Conservation (phyloP, 176 grass and related monocot genomes). For the Pontederia crassipes region DNA sequence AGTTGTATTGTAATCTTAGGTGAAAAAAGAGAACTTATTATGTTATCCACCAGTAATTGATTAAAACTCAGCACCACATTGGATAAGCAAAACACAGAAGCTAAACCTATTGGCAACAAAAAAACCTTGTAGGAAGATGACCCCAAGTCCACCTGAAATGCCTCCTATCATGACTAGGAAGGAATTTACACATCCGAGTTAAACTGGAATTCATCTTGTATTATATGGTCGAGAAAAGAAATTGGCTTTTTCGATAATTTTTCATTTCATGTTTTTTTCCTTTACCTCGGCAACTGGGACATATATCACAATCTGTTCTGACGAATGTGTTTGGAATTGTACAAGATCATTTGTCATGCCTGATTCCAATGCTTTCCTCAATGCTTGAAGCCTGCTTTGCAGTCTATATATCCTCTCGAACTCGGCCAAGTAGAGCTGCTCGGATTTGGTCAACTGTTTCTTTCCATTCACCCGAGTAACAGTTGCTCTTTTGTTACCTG, state of each 20-base stretch:
- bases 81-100: no score
- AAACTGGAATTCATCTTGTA: background rate
- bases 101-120: no score
- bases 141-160: no score
- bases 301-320: slow-evolving; percentile 36
- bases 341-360: background rate
- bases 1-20: no score
- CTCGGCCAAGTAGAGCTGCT: slow-evolving; percentile 42
- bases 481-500: background rate
- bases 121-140: no score
- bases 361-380: slow-evolving; percentile 49
- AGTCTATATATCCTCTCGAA: slow-evolving; percentile 45
- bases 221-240: background rate
- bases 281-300: slow-evolving; percentile 58
- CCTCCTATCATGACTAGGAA: no score
- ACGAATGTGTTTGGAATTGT: slow-evolving; percentile 3
- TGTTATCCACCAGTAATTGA: no score
- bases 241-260: no score
- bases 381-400: slow-evolving; percentile 43
- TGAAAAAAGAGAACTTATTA: no score
- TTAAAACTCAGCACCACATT: no score
- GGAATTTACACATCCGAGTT: no score
- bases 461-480: background rate
- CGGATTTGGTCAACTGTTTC: slow-evolving; percentile 2
- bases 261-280: slow-evolving; percentile 30